These are phyloP conservation scores for Aspergillus calidoustus DNA, from an alignment of 2,329 filamentous ascomycete species.

Conservation along the genomic window DNA sequence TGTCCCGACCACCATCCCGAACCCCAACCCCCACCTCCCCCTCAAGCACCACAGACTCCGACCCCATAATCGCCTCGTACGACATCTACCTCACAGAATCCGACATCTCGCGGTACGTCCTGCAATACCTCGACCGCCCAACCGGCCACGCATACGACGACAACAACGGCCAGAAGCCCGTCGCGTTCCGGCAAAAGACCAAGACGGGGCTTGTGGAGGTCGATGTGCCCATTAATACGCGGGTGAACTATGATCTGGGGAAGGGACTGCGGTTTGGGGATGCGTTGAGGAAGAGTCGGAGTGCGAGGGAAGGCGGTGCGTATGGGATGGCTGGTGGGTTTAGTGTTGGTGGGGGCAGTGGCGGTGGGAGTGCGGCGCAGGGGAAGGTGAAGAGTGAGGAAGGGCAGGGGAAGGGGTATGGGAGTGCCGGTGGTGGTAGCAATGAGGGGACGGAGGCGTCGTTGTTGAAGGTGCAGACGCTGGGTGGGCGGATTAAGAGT, in stretches of 20 bases:
- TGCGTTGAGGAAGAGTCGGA: conserved; percentile 63
- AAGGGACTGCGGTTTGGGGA: conserved; percentile 85
- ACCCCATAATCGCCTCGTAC: conserved; percentile 76
- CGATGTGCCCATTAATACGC: conserved; percentile 80
- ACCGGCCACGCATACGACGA: conserved; percentile 67
- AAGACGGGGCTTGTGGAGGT: conserved; percentile 84
- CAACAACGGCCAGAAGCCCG: conserved; percentile 60
- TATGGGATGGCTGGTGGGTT: conserved; percentile 76
- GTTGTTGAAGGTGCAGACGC: conserved; percentile 76
- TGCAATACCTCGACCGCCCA: conserved; percentile 79
- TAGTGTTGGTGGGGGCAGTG: conserved; percentile 43
- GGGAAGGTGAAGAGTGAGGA: conserved; percentile 23
- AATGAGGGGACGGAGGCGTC: conserved; percentile 44
- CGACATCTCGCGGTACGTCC: conserved; percentile 73
- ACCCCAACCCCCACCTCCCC: background rate
- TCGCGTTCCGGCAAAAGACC: conserved; percentile 80
- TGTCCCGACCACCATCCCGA: background rate
- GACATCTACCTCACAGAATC: conserved; percentile 83
- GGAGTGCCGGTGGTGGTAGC: conserved; percentile 12
- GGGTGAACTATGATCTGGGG: conserved; percentile 76
- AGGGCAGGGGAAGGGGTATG: conserved; percentile 4
- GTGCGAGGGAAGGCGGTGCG: conserved; percentile 64
- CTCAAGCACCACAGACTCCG: conserved; percentile 35
- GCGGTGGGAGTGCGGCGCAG: background rate
- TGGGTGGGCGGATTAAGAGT: conserved; percentile 78